These are phyloP conservation scores for Backusella macrospora DNA, from an alignment of 192 early-diverging fungal species.

Conservation along the genomic window DNA sequence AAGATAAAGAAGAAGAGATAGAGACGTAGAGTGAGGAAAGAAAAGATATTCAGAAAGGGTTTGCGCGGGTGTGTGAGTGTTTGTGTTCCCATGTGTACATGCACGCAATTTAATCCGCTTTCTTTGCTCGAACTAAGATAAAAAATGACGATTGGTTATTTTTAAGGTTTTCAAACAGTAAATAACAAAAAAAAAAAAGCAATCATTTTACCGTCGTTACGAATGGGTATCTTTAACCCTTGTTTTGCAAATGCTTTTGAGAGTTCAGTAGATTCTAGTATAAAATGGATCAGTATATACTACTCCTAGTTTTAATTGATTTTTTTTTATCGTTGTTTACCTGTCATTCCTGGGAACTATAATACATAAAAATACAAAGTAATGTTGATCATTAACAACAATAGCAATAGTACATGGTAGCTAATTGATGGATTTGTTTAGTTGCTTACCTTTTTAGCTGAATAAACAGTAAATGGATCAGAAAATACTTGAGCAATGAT, in stretches of 20 bases:
- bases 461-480: slow-evolving; percentile 77
- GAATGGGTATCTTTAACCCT: slow-evolving; percentile 79
- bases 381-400: neutral
- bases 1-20: neutral
- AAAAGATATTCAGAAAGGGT: slow-evolving; percentile 3
- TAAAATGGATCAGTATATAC: slow-evolving; percentile 17
- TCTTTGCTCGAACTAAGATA: slow-evolving; percentile 21
- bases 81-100: neutral
- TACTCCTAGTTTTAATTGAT: slow-evolving; percentile 64
- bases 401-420: neutral
- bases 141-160: neutral
- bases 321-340: slow-evolving; percentile 33
- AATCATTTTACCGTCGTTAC: slow-evolving; percentile 60
- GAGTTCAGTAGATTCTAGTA: slow-evolving; percentile 70
- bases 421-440: neutral
- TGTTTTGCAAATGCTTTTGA: slow-evolving; percentile 79
- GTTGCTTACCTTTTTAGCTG: slow-evolving; percentile 63
- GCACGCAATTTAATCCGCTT: slow-evolving; percentile 12
- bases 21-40: no score
- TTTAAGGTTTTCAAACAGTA: slow-evolving; percentile 7
- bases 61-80: neutral
- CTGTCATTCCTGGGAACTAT: slow-evolving; percentile 81
- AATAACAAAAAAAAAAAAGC: neutral
- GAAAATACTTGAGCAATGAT: slow-evolving; percentile 62
- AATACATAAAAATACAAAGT: neutral